These are phyloP conservation scores for Pseudopediastrum boryanum DNA, from an alignment of 139 green algal genomes.

Conservation along the genomic window DNA sequence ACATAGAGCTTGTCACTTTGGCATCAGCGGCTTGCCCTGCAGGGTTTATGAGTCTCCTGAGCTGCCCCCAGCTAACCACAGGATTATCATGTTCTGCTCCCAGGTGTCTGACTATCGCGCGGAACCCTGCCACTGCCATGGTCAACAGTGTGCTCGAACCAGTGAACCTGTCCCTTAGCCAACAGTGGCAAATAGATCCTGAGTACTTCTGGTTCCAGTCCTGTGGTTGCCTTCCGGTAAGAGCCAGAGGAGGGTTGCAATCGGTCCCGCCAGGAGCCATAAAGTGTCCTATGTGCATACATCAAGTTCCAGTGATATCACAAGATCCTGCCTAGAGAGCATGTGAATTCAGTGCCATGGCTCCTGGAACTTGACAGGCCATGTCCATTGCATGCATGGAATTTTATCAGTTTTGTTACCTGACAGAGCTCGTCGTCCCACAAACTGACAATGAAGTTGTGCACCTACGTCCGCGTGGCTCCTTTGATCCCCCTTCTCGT, in stretches of 20 bases:
- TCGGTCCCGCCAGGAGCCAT: no score
- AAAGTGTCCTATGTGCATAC: no score
- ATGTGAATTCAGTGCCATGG: no score
- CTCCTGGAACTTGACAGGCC: no score
- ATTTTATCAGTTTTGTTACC: no score
- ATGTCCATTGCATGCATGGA: no score
- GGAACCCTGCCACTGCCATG: background rate
- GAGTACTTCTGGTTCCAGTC: constrained; percentile 39
- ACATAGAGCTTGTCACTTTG: background rate
- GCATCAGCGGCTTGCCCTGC: no score
- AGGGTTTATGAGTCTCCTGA: background rate
- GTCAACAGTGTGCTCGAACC: background rate
- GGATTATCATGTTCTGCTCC: background rate
- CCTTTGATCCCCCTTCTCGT: background rate
- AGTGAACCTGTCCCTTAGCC: background rate
- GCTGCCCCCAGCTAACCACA: background rate
- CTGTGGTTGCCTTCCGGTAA: constrained; percentile 8
- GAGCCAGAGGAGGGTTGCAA: background rate
- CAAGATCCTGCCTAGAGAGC: no score
- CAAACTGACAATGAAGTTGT: no score
- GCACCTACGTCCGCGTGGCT: no score
- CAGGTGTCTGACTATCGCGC: background rate
- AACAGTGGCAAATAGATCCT: constrained; percentile 24
- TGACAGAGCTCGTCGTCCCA: no score
- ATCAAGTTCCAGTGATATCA: no score